These are phyloP conservation scores for Zea luxurians DNA, from an alignment of 176 grass and related monocot species.

Conservation along the genomic window DNA sequence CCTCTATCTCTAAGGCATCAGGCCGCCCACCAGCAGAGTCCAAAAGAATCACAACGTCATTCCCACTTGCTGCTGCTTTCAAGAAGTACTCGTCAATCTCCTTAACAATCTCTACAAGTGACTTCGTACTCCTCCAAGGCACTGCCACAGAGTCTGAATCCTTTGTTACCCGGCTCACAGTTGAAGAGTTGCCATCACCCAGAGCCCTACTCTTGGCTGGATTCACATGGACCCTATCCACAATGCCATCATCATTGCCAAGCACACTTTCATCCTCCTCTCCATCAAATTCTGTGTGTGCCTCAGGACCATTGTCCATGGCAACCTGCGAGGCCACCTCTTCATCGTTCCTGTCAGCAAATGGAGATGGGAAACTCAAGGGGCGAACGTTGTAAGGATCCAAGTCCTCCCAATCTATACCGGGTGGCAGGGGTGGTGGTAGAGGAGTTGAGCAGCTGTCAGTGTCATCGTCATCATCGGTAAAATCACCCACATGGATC, in stretches of 20 bases:
- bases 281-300: conserved; percentile 61
- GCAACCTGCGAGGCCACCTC: conserved; percentile 44
- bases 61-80: conserved; percentile 87
- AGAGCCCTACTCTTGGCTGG: conserved; percentile 41
- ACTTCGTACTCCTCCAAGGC: conserved; percentile 55
- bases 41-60: conserved; percentile 70
- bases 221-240: conserved; percentile 36
- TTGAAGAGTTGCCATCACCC: conserved; percentile 60
- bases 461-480: conserved; percentile 49
- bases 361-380: conserved; percentile 48
- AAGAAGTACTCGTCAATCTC: conserved; percentile 96
- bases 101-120: conserved; percentile 66
- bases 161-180: conserved; percentile 64
- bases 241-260: conserved; percentile 16
- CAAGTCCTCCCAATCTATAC: conserved; percentile 59
- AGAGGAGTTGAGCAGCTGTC: conserved; percentile 74
- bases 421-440: conserved; percentile 59
- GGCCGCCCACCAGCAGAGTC: conserved; percentile 55
- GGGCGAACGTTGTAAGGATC: conserved; percentile 57
- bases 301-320: conserved; percentile 68
- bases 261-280: conserved; percentile 51
- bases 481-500: conserved; percentile 49
- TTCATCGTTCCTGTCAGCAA: conserved; percentile 44
- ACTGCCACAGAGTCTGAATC: conserved; percentile 50
- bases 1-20: conserved; percentile 52